Evolutionary conservation across 805 yeast species (phyloP).

Genomic region (Saturnispora mendoncae): DNA sequence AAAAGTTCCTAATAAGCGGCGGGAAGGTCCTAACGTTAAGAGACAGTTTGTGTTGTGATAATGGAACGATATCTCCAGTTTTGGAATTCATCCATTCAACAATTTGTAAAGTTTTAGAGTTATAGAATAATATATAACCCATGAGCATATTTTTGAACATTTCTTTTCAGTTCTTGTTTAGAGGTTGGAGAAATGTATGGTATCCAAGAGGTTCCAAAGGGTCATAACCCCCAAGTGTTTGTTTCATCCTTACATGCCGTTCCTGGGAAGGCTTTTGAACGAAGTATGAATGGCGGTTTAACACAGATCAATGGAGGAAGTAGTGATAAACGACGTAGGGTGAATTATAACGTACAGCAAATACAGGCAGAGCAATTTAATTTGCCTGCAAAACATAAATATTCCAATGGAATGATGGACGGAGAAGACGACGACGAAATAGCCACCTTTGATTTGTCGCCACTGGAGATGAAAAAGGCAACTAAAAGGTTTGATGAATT

Average conservation of each 20-base stretch:
- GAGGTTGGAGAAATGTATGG: slow-evolving; percentile 17
- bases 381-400: slow-evolving; percentile 4
- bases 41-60: slow-evolving; percentile 24
- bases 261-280: not conserved
- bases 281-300: not conserved
- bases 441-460: slow-evolving; percentile 10
- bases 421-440: slow-evolving; percentile 12
- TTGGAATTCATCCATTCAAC: slow-evolving; percentile 8
- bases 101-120: slow-evolving; percentile 1
- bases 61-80: slow-evolving; percentile 12
- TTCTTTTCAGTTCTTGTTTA: not conserved
- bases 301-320: slow-evolving; percentile 1
- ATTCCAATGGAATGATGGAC: slow-evolving; percentile 15
- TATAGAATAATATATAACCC: not conserved
- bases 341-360: slow-evolving; percentile 29
- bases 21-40: slow-evolving; percentile 19
- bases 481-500: slow-evolving; percentile 33
- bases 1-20: slow-evolving; percentile 9
- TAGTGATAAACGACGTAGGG: slow-evolving; percentile 22
- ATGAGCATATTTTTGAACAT: slow-evolving; percentile 3
- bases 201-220: slow-evolving; percentile 26
- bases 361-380: slow-evolving; percentile 24
- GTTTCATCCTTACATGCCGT: slow-evolving; percentile 22
- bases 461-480: slow-evolving; percentile 29
- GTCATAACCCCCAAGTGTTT: slow-evolving; percentile 18